phyloP scores from a whole-genome alignment of 441 rosid genomes.

The Melastoma candidum region DNA sequence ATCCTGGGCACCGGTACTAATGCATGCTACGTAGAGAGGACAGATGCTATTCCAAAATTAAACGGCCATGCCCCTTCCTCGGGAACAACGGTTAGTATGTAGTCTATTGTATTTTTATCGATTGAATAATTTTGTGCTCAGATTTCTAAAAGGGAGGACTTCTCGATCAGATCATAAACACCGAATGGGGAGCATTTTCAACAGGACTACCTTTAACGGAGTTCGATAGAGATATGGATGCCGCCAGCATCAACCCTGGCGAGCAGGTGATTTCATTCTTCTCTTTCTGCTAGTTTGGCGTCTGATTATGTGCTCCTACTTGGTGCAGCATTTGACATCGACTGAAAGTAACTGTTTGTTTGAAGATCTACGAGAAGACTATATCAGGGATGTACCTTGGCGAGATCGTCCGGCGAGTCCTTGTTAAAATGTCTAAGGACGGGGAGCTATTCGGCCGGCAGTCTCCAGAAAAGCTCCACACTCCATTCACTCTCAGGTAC shows the following conservation, averaged over 20 bases:
- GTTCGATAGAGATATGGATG: conserved; percentile 73
- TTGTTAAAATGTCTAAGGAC: conserved; percentile 50
- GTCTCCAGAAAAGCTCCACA: conserved; percentile 36
- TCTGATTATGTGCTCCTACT: neutral
- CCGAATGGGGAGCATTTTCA: conserved; percentile 92
- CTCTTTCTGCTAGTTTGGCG: neutral
- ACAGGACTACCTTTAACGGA: conserved; percentile 57
- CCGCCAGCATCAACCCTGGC: conserved; percentile 66
- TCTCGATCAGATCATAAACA: conserved; percentile 52
- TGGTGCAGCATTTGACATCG: neutral
- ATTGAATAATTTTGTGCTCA: too few relatives aligned
- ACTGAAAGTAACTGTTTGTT: conserved; percentile 14
- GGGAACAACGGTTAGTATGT: conserved; percentile 35
- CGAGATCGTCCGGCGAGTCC: conserved; percentile 63
- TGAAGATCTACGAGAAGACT: conserved; percentile 80
- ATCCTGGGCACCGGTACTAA: conserved; percentile 93
- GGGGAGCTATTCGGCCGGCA: conserved; percentile 46
- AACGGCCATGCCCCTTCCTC: conserved; percentile 27
- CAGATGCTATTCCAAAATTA: conserved; percentile 57
- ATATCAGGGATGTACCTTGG: conserved; percentile 94
- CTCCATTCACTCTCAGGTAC: conserved; percentile 49
- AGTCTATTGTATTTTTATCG: too few relatives aligned
- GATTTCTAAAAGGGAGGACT: too few relatives aligned
- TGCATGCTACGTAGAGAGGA: conserved; percentile 80
- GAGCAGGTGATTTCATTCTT: conserved; percentile 55